Evolutionary conservation across 495 filamentous ascomycete species (phyloP).

Genomic region (Cladorrhinum samala): DNA sequence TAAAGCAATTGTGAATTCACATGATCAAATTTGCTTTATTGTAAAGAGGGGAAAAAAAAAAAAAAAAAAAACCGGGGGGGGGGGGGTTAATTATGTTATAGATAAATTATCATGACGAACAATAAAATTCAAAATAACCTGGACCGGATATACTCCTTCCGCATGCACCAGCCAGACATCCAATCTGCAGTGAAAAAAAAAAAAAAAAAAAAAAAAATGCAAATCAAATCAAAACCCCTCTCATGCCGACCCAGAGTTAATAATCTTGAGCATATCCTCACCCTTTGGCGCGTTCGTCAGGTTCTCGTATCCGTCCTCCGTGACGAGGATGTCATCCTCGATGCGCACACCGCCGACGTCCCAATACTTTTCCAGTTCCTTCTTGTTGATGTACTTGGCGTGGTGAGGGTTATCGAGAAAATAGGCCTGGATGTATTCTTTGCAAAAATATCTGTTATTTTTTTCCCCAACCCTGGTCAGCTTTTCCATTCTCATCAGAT

Average conservation of each 20-base stretch:
- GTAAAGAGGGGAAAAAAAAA: too few relatives aligned
- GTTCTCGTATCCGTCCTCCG: slow-evolving; percentile 69
- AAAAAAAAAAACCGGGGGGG: too few relatives aligned
- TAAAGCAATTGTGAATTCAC: too few relatives aligned
- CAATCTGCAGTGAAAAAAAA: neutral
- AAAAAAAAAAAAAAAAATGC: neutral
- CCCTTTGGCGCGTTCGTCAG: slow-evolving; percentile 80
- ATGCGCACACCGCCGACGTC: slow-evolving; percentile 83
- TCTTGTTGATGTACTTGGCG: slow-evolving; percentile 64
- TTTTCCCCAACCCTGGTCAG: neutral
- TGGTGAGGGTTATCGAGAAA: slow-evolving; percentile 59
- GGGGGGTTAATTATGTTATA: too few relatives aligned
- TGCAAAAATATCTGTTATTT: slow-evolving; percentile 55
- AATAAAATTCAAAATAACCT: too few relatives aligned
- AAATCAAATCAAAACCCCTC: neutral
- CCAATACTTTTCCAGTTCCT: slow-evolving; percentile 64
- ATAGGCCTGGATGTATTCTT: slow-evolving; percentile 53
- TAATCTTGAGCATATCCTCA: slow-evolving; percentile 41
- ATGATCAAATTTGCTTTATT: too few relatives aligned
- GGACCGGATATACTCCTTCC: too few relatives aligned
- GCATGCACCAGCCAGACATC: too few relatives aligned
- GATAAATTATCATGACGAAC: too few relatives aligned
- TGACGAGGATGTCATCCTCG: slow-evolving; percentile 86
- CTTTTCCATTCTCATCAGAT: neutral
- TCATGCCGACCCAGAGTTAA: slow-evolving; percentile 14